Evolutionary conservation across 176 grass and related monocot species (phyloP), one percentile per base, ranked within the genome.

Genomic region (Phragmites australis): DNA sequence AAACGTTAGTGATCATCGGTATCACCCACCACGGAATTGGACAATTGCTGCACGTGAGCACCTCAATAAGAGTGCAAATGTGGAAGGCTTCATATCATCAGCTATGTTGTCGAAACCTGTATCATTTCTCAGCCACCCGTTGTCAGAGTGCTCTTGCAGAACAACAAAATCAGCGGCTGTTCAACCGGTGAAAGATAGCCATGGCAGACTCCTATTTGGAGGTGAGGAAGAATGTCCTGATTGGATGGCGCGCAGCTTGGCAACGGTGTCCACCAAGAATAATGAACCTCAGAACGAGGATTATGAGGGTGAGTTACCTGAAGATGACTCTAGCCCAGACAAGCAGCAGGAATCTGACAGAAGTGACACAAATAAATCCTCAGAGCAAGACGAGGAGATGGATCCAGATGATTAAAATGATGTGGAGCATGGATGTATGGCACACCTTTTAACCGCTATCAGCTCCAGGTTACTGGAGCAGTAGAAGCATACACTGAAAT

Each of bases 311-410:
- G 97, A 96, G 73, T 81, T 91, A 18, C 86, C 70, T 3, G 88
- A 96, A 84, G 93, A 96, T 80, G 86, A 90, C 47, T 67, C 76
- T 27, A 86, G 76, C 52, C 39, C 51, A 55, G 82, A 87, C 13
- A 49, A 1, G 1, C 82, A 84, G 16, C 81, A 77, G 17, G 93
- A 95, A 74, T 91, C 93, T 68, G 90, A 95, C 61, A 91, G 72
- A 86, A 87, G 83, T 19, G 87, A 88, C 10, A 39, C 22, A 8
- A 99, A 79, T 84, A 87, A 86, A 91, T 82, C 82, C 27, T 83
- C 80, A 0, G 97, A 95, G 40, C 88, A 95, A 75, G 97, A 96
- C 4, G 92, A 99, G 77, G 90, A 96, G 81, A 99, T 96, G 97
- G 96, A 99, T 74, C 93, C 93, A 10, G 97, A 99, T 90, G 94